Base-by-base conservation (phyloP, 257 asterid genomes). In the Coffea canephora region DNA sequence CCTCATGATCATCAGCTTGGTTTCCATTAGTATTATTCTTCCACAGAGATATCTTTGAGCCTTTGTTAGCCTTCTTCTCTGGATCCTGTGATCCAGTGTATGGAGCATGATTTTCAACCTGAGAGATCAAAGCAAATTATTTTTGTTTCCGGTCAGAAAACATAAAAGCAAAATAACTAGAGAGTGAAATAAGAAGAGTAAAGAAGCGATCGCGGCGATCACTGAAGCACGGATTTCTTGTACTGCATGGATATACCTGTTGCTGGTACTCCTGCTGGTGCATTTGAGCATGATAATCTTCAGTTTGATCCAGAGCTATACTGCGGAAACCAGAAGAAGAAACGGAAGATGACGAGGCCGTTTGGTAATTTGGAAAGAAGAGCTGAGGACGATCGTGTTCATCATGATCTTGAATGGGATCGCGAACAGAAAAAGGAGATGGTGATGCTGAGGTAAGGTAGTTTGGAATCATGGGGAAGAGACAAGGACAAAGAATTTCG, bases 31-130 rank as follows among this genome's bases (percentile, higher is more conserved):
- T 52, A 43, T 83, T 85, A 11, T 88, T 89, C 46, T 79, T 89
- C 90, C 96, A 89, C 34, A 89, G 83, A 50, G 83, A 79, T 57
- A 89, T 65, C 80, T 85, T 87, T 27, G 90, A 81, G 12, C 90
- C 89, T 48, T 84, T 70, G 31, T 78, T 84, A 65, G 69, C 86
- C 76, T 81, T 85, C 57, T 80, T 80, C 86, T 87, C 84, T 34
- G 75, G 69, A 85, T 84, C 87, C 61, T 79, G 78, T 78, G 89
- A 82, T 86, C 88, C 92, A 13, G 65, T 81, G 52, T 83, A 79
- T 54, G 54, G 74, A 84, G 50, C 83, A 45, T 52, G 74, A 71
- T 77, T 81, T 15, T 39, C 78, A 41, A 19, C 81, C 84, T 82
- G 68, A 54, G 73, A 54, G 34, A 81, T 54, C 69, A 74, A 48